Percentiles rank a stretch among this genome's conserved stretches.
Conservation (phyloP, 305 asterid genomes). For the Withania somnifera region DNA sequence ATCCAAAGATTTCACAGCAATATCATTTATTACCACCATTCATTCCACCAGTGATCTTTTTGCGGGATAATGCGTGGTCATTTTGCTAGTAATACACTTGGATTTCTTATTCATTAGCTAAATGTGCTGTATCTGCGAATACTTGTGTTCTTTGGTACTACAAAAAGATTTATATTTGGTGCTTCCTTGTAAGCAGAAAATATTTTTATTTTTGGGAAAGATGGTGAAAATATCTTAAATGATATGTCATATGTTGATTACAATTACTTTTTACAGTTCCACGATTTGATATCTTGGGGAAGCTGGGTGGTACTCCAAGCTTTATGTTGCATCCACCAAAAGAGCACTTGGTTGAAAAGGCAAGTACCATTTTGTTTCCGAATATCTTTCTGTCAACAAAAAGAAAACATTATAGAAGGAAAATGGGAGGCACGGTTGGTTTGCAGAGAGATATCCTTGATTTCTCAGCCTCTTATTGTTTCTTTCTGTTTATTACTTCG, state of each 20-base stretch:
- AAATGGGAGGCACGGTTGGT: too few relatives aligned
- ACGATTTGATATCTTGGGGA: slow-evolving; percentile 15
- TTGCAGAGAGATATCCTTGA: too few relatives aligned
- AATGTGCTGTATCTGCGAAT: background rate
- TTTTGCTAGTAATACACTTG: background rate
- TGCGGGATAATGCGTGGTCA: slow-evolving; percentile 44
- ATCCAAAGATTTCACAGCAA: slow-evolving; percentile 60
- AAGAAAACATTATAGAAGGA: too few relatives aligned
- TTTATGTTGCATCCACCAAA: slow-evolving; percentile 42
- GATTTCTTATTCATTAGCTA: background rate
- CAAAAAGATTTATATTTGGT: background rate
- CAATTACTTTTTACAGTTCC: slow-evolving; percentile 25
- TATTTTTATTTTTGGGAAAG: background rate
- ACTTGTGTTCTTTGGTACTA: background rate
- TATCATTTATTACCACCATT: slow-evolving; percentile 80
- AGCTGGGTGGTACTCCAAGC: slow-evolving; percentile 29
- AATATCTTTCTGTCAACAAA: background rate
- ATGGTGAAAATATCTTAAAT: background rate
- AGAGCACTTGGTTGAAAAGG: slow-evolving; percentile 56
- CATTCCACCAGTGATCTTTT: slow-evolving; percentile 66
- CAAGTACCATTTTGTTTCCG: slow-evolving; percentile 14
- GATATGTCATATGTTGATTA: background rate
- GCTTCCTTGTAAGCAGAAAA: background rate
- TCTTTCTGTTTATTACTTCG: background rate
- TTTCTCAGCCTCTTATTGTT: too few relatives aligned